These are phyloP conservation scores for Kodamaea kaohsiungensis DNA, from an alignment of 805 yeast genomes.

Conservation along the genomic window DNA sequence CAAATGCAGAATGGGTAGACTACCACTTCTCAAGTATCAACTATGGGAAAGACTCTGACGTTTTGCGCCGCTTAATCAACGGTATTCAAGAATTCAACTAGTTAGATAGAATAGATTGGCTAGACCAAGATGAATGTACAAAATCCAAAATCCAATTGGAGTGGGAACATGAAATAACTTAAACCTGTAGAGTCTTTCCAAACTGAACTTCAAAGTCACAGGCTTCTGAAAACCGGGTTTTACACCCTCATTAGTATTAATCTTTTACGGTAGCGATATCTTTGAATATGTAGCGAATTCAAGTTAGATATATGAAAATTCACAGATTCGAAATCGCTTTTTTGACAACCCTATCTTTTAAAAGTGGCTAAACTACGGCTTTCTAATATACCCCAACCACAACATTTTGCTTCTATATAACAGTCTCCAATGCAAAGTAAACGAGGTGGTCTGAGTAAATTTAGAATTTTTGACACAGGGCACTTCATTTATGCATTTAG, in stretches of 20 bases:
- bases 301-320: not conserved
- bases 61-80: conserved; percentile 5
- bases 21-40: conserved; percentile 4
- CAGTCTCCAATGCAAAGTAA: not conserved
- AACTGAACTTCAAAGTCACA: not conserved
- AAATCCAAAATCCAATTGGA: no score
- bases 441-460: not conserved
- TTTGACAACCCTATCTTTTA: no score
- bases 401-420: not conserved
- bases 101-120: not conserved
- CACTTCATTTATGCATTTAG: conserved; percentile 1
- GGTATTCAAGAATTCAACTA: conserved; percentile 11
- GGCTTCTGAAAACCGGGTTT: not conserved
- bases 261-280: no score
- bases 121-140: not conserved
- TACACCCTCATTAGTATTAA: not conserved
- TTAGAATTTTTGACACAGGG: not conserved
- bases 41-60: not conserved
- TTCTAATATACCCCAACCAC: not conserved
- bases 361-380: not conserved
- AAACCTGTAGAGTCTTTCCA: no score
- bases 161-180: no score
- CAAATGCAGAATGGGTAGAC: conserved; percentile 6
- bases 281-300: not conserved
- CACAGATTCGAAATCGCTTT: not conserved